Conservation (phyloP, 2,329 filamentous ascomycete species). For the Colletotrichum chrysophilum region DNA sequence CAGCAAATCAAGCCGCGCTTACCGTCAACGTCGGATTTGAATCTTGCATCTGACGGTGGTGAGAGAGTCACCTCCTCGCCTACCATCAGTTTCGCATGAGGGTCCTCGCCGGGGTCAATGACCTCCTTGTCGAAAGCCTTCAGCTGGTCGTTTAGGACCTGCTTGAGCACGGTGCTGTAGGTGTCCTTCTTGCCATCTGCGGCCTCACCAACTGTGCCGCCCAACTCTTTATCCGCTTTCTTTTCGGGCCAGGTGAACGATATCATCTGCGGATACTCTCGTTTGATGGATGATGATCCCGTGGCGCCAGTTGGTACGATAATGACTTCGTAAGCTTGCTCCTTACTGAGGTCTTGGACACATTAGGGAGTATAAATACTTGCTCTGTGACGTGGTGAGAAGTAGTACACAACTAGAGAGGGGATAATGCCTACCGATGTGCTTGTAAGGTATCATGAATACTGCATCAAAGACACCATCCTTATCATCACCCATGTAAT, state of each 20-base stretch:
- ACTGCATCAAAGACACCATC: neutral
- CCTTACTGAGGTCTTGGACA: rapidly evolving
- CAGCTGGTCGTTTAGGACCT: neutral
- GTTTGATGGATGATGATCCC: neutral
- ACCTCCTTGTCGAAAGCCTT: neutral
- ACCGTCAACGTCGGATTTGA: neutral
- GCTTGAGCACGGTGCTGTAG: neutral
- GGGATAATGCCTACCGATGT: neutral
- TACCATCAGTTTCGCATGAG: rapidly evolving
- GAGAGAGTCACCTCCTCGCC: neutral
- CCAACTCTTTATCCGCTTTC: neutral
- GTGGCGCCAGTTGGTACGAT: neutral
- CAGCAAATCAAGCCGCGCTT: neutral
- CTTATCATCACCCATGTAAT: neutral
- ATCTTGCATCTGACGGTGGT: neutral
- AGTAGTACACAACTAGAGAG: too few species aligned
- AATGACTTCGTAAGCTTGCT: neutral
- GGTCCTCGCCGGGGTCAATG: neutral
- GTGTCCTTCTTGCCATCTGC: neutral
- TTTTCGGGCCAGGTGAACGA: neutral
- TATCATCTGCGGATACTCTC: neutral
- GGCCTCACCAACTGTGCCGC: neutral
- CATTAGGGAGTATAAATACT: neutral
- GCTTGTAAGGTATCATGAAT: neutral
- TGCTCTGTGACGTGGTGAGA: neutral